Percentiles rank a stretch among this genome's conserved stretches.
phyloP scores from a whole-genome alignment of 1,139 yeast genomes.

The Chernovozyma sophiae-reginae region DNA sequence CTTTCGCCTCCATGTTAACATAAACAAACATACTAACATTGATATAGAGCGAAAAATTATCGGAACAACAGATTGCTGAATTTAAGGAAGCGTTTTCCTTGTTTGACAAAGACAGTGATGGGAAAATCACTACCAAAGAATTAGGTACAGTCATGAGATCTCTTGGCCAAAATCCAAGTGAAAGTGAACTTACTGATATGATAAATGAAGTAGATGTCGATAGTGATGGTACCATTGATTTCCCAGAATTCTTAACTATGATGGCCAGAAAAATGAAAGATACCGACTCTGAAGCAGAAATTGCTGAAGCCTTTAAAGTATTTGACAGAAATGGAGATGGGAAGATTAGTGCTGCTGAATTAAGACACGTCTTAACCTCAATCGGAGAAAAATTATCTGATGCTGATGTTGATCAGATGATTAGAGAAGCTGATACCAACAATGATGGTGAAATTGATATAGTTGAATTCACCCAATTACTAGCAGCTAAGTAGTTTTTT shows the following conservation, averaged over 20 bases:
- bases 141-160: constrained; percentile 98
- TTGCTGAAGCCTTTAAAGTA: constrained; percentile 95
- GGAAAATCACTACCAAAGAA: constrained; percentile 91
- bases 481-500: constrained; percentile 41
- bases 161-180: constrained; percentile 94
- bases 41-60: constrained; percentile 79
- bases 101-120: constrained; percentile 95
- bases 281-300: constrained; percentile 94
- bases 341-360: constrained; percentile 90
- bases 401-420: constrained; percentile 95
- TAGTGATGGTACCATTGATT: constrained; percentile 92
- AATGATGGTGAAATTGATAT: constrained; percentile 96
- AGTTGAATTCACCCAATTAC: constrained; percentile 85
- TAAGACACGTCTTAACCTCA: constrained; percentile 92
- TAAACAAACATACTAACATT: too few relatives aligned
- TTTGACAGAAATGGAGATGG: constrained; percentile 95
- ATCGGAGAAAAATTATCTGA: constrained; percentile 95
- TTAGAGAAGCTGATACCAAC: constrained; percentile 91
- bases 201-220: constrained; percentile 95
- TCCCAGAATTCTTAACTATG: constrained; percentile 78
- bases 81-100: constrained; percentile 96
- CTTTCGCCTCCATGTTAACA: too few relatives aligned
- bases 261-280: constrained; percentile 96
- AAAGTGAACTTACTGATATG: constrained; percentile 92
- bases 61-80: constrained; percentile 94